Base-by-base conservation (phyloP, 345 rosid species). In the Euphorbia lathyris region DNA sequence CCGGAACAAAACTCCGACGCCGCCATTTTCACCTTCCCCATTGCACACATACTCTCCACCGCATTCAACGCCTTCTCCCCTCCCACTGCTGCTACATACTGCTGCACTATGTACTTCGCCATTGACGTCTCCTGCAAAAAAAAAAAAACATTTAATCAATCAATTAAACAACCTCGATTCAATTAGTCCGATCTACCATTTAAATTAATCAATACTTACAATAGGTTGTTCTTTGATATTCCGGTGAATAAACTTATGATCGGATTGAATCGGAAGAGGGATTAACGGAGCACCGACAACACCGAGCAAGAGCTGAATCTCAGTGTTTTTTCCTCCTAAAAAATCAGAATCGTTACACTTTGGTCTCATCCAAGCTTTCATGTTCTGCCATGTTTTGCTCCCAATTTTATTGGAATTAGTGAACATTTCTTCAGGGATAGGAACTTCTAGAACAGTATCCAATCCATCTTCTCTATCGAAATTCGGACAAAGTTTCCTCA, bases 381-480 rank as follows among this genome's bases (percentile, higher is more conserved):
- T 81, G 74, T 80, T 86, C 61, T 88, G 90, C 97, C 97, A 91
- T 30, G 96, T 67, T 6, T 72, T 70, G 38, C 77, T 74, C 62
- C 76, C 70, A 5, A 9, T 74, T 59, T 81, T 83, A 67, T 43
- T 71, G 0, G 76, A 60, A 40, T 40, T 40, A 23, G 68, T 77
- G 72, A 91, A 95, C 84, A 90, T 79, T 76, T 92, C 97, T 72
- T 95, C 99, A 0, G 99, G 99, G 65, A 95, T 87, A 0, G 97
- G 99, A 50, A 95, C 97, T 80, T 95, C 99, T 2, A 95, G 87
- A 5, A 95, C 99, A 7, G 99, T 95, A n/a, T 92, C 99, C 72
- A 95, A 82, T 36, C 92, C 93, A 68, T 91, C 97, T 62, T 90
- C 97, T 8, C 87, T 79, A 71, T 88, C 93, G 26, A 78, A 83